phyloP scores from a whole-genome alignment of 2,329 filamentous ascomycete genomes.

The Chaetothyriales sp. region DNA sequence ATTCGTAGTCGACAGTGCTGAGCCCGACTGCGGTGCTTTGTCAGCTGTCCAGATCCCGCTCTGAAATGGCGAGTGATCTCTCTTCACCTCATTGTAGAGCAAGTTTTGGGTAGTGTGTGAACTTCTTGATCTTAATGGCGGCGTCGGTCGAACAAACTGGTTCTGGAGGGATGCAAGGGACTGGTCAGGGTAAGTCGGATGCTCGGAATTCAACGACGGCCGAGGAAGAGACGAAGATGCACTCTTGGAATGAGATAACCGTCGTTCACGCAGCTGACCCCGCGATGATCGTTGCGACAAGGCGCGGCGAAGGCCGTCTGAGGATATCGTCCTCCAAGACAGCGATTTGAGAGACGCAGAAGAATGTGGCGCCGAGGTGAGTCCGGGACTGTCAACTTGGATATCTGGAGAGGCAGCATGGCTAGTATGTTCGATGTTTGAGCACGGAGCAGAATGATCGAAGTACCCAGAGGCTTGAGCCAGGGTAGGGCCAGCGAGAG shows the following conservation, averaged over 20 bases:
- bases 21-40: conserved; percentile 34
- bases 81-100: conserved; percentile 17
- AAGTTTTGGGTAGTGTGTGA: conserved; percentile 29
- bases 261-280: conserved; percentile 5
- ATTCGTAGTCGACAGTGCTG: conserved; percentile 26
- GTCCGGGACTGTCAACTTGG: not conserved
- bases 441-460: not conserved
- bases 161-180: conserved; percentile 33
- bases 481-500: not conserved
- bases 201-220: conserved; percentile 8
- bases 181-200: conserved; percentile 33
- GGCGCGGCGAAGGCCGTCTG: conserved; percentile 2
- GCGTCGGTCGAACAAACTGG: conserved; percentile 26
- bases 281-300: conserved; percentile 8
- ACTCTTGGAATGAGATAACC: conserved; percentile 14
- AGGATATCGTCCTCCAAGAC: not conserved
- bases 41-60: conserved; percentile 23
- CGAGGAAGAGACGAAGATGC: conserved; percentile 7
- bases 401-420: not conserved
- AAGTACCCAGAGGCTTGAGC: not conserved
- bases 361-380: not conserved
- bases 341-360: not conserved
- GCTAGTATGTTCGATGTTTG: conserved; percentile 10
- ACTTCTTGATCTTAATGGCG: conserved; percentile 27
- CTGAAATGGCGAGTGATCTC: not conserved